Percentiles rank a stretch among this genome's conserved stretches.
Conservation (phyloP, 257 asterid species). For the Rubia yunnanensis region DNA sequence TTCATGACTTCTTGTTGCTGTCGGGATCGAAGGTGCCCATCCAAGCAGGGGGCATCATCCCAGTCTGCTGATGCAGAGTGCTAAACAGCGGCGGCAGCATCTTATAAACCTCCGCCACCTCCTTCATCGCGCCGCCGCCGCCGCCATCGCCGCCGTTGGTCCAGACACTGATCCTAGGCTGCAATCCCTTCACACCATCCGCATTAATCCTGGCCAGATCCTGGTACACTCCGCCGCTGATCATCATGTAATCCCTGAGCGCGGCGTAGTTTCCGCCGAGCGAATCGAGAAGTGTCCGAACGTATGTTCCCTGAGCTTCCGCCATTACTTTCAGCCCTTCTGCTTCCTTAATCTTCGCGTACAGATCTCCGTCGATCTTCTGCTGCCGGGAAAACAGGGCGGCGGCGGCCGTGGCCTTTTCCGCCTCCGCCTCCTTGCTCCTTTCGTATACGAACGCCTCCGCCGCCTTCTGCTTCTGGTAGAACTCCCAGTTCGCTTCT, state of each 20-base stretch:
- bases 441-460: conserved; percentile 50
- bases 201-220: conserved; percentile 53
- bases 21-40: conserved; percentile 13
- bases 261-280: conserved; percentile 51
- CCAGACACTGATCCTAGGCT: conserved; percentile 68
- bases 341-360: conserved; percentile 54
- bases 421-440: conserved; percentile 48
- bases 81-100: conserved; percentile 55
- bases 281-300: conserved; percentile 33
- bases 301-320: conserved; percentile 51
- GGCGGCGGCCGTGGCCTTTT: conserved; percentile 49
- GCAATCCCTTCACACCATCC: conserved; percentile 42
- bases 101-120: conserved; percentile 47
- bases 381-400: conserved; percentile 32
- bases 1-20: background rate
- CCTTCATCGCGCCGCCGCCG: conserved; percentile 32
- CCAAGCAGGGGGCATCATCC: conserved; percentile 68
- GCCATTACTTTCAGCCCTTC: conserved; percentile 55
- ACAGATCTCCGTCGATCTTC: conserved; percentile 39
- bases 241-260: conserved; percentile 54
- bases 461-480: conserved; percentile 51
- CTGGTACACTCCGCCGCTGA: conserved; percentile 45
- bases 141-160: conserved; percentile 22
- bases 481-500: conserved; percentile 63
- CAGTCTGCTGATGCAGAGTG: conserved; percentile 66